Evolutionary conservation across 176 grass and related monocot species (phyloP).

Genomic region (Eragrostis curvula): DNA sequence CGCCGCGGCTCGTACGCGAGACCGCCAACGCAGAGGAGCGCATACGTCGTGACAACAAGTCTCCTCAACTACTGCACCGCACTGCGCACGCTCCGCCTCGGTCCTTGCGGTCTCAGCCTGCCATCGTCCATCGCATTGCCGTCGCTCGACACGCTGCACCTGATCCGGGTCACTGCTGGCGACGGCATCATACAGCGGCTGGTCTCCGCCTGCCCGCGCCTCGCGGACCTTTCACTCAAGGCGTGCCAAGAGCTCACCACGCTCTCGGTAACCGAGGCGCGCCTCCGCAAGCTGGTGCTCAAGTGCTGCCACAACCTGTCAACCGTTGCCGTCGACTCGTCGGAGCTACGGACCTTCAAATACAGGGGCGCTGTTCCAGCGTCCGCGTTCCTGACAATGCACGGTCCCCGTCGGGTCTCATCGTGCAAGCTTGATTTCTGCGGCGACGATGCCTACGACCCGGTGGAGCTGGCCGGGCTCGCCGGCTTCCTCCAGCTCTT

Average conservation of each 20-base stretch:
- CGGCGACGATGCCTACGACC: background rate
- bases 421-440: constrained; percentile 17
- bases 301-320: constrained; percentile 25
- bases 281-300: constrained; percentile 12
- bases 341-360: constrained; percentile 3
- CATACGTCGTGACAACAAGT: background rate
- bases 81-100: background rate
- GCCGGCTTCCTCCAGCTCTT: background rate
- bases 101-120: background rate
- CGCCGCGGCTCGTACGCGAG: background rate
- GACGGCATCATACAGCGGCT: constrained; percentile 10
- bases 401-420: background rate
- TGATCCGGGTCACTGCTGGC: background rate
- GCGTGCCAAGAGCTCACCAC: background rate
- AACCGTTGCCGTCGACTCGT: background rate
- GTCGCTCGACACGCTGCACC: background rate
- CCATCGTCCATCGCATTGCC: background rate
- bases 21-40: background rate
- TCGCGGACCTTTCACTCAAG: constrained; percentile 14
- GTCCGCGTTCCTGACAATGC: background rate
- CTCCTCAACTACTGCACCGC: background rate
- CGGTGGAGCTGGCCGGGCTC: background rate
- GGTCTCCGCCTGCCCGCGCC: background rate
- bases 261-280: background rate
- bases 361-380: background rate